Evolutionary conservation across 352 stramenopile species (phyloP).

Genomic region (Phytopythium delawarense): DNA sequence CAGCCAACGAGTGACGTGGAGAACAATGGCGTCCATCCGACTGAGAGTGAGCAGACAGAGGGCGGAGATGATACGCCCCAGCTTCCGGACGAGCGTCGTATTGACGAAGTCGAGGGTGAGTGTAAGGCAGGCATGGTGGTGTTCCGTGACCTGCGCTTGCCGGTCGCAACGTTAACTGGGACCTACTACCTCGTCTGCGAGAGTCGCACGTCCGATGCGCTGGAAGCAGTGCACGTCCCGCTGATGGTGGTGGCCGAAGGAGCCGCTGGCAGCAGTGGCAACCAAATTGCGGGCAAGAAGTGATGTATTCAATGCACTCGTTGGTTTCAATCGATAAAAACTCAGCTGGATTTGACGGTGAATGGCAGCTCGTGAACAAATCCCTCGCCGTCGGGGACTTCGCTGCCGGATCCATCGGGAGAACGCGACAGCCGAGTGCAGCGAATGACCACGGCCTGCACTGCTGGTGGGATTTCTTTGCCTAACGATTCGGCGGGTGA

Average conservation of each 20-base stretch:
- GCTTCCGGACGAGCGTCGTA: conserved; percentile 6
- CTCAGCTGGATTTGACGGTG: conserved; percentile 27
- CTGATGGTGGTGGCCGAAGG: conserved; percentile 14
- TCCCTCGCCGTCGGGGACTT: conserved; percentile 25
- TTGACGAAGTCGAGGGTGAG: conserved; percentile 16
- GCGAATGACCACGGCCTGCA: conserved; percentile 41
- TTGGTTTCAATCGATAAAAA: not conserved
- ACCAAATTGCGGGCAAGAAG: conserved; percentile 1
- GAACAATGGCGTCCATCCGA: not conserved
- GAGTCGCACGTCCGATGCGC: conserved; percentile 18
- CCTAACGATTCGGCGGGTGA: not conserved
- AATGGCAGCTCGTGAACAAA: conserved; percentile 48
- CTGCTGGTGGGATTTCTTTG: conserved; percentile 11
- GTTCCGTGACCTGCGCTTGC: conserved; percentile 29
- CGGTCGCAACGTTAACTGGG: conserved; percentile 21
- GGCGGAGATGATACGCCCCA: not conserved
- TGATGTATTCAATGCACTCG: not conserved
- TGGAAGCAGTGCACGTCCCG: conserved; percentile 12
- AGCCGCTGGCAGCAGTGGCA: not conserved
- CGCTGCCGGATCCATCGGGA: conserved; percentile 21
- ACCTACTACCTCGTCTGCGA: conserved; percentile 42
- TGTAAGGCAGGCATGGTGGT: conserved; percentile 20
- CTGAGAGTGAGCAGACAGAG: not conserved
- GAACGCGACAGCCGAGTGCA: conserved; percentile 33
- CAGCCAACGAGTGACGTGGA: not conserved